These are phyloP conservation scores for Pseudogymnoascus sp. DNA, from an alignment of 2,329 filamentous ascomycete genomes.

Conservation along the genomic window DNA sequence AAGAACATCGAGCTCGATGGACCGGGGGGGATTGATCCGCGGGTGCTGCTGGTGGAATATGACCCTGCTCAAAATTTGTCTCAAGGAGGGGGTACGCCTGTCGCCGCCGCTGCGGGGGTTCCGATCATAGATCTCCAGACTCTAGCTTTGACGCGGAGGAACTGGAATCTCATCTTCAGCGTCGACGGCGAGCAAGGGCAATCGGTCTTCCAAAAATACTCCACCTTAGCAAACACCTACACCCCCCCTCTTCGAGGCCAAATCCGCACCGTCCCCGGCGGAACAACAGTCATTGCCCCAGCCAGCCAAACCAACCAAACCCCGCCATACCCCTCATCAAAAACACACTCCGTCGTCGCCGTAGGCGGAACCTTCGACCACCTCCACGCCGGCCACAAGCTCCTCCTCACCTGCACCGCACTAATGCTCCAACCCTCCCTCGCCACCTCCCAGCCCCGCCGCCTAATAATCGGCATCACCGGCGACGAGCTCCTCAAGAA, in stretches of 20 bases:
- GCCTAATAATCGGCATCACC: conserved; percentile 78
- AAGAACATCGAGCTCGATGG: conserved; percentile 55
- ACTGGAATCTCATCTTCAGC: conserved; percentile 61
- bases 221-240: conserved; percentile 39
- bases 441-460: conserved; percentile 31
- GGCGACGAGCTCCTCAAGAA: conserved; percentile 78
- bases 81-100: conserved; percentile 37
- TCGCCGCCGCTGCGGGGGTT: conserved; percentile 27
- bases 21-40: conserved; percentile 65
- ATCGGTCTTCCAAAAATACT: conserved; percentile 45
- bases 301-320: not conserved
- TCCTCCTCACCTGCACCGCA: conserved; percentile 83
- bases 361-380: conserved; percentile 96
- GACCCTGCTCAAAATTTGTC: conserved; percentile 35
- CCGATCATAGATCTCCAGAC: conserved; percentile 39
- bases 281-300: conserved; percentile 39
- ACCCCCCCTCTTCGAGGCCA: conserved; percentile 44
- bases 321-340: conserved; percentile 14
- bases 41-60: conserved; percentile 67
- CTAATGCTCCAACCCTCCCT: conserved; percentile 56
- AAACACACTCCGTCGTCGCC: conserved; percentile 55
- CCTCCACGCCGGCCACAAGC: conserved; percentile 88
- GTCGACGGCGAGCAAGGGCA: conserved; percentile 59
- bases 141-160: conserved; percentile 46
- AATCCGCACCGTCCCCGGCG: conserved; percentile 45